phyloP scores from a whole-genome alignment of 2,329 filamentous ascomycete genomes.

The Epichloe typhina region DNA sequence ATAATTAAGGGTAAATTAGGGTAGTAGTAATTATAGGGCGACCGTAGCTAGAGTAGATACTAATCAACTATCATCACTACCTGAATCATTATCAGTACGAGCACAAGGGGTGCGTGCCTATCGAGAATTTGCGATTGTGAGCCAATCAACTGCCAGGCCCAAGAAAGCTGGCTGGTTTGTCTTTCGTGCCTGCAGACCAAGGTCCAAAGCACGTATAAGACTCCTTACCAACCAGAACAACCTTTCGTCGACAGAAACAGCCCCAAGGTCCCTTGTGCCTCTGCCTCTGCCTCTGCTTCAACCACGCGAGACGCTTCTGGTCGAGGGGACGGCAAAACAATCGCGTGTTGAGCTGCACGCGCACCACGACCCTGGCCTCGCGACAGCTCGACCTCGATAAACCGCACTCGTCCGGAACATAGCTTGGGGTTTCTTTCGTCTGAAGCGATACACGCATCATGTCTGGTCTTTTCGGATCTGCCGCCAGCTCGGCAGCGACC shows the following conservation, averaged over 20 bases:
- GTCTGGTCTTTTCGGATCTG: slow-evolving; percentile 48
- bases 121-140: not conserved
- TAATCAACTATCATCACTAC: no score
- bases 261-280: no score
- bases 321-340: not conserved
- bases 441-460: slow-evolving; percentile 29
- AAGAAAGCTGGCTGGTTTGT: not conserved
- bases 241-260: no score
- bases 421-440: not conserved
- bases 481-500: slow-evolving; percentile 39
- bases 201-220: no score
- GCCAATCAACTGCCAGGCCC: slow-evolving; percentile 1
- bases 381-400: not conserved
- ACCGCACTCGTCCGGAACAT: slow-evolving; percentile 4
- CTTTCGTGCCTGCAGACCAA: not conserved
- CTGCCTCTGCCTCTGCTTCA: no score
- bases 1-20: no score
- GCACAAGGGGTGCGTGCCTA: slow-evolving; percentile 8
- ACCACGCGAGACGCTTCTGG: not conserved
- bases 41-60: no score
- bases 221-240: no score
- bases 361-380: not conserved
- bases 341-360: not conserved
- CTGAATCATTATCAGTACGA: no score
- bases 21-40: no score